These are phyloP conservation scores for Calycina marina DNA, from an alignment of 2,329 filamentous ascomycete species.

Conservation along the genomic window DNA sequence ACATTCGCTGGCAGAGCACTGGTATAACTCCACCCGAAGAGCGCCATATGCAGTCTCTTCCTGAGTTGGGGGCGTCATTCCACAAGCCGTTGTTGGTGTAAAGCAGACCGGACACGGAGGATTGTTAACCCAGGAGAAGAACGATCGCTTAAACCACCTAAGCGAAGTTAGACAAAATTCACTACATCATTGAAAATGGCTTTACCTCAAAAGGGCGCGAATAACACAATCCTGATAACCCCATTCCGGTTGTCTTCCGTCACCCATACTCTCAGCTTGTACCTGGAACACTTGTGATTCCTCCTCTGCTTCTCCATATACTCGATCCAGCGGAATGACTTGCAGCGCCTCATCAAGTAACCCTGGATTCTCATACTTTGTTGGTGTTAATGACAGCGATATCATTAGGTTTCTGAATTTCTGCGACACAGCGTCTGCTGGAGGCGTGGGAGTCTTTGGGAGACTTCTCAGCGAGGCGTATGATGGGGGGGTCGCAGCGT, in stretches of 20 bases:
- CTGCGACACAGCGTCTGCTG: constrained; percentile 54
- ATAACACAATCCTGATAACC: constrained; percentile 97
- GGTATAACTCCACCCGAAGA: constrained; percentile 76
- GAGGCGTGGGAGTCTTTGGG: constrained; percentile 60
- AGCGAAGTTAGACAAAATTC: constrained; percentile 8
- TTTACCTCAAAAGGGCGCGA: constrained; percentile 67
- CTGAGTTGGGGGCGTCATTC: constrained; percentile 70
- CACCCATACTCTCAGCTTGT: constrained; percentile 74
- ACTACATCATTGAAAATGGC: constrained; percentile 6
- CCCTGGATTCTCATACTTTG: constrained; percentile 92
- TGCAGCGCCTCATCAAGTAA: constrained; percentile 82
- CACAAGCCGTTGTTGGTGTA: constrained; percentile 68
- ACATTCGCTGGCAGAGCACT: constrained; percentile 65
- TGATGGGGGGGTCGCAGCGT: constrained; percentile 34
- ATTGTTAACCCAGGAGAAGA: constrained; percentile 96
- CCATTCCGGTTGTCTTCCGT: constrained; percentile 73
- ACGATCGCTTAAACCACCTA: constrained; percentile 90
- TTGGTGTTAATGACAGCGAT: constrained; percentile 74
- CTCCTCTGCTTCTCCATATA: constrained; percentile 90
- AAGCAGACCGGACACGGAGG: constrained; percentile 71
- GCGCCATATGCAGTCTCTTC: constrained; percentile 86
- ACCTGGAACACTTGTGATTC: constrained; percentile 78
- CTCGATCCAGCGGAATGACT: constrained; percentile 73
- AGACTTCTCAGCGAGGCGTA: constrained; percentile 48
- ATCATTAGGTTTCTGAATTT: constrained; percentile 74